A percentile compares a stretch with the other conserved stretches of the same genome.
Evolutionary conservation across 2,329 filamentous ascomycete genomes (phyloP).

Genomic region (Ceratocystis cubensis): DNA sequence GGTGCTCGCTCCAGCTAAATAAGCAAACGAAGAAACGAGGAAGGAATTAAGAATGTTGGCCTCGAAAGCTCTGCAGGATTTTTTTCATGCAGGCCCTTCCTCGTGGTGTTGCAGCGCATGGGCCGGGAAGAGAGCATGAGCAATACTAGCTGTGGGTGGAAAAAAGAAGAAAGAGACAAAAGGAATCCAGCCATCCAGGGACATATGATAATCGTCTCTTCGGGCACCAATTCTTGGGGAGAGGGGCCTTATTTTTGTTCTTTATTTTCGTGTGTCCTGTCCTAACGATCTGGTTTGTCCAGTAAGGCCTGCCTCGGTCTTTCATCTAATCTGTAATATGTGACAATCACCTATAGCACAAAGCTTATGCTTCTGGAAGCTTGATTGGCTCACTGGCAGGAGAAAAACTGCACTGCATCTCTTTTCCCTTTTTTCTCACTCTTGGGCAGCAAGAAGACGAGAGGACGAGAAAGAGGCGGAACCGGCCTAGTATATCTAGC

Average conservation of each 20-base stretch:
- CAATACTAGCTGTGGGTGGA: neutral
- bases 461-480: neutral
- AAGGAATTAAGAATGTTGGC: neutral
- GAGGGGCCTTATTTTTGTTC: neutral
- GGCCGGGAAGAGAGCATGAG: slow-evolving; percentile 1
- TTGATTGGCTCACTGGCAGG: neutral
- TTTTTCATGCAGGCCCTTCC: neutral
- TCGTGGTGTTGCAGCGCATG: slow-evolving; percentile 2
- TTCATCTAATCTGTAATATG: neutral
- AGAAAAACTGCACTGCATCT: neutral
- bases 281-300: neutral
- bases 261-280: neutral
- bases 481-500: neutral
- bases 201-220: neutral
- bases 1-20: neutral
- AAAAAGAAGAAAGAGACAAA: neutral
- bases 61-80: slow-evolving; percentile 3
- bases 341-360: neutral
- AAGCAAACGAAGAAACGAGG: neutral
- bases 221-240: neutral
- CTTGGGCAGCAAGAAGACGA: slow-evolving; percentile 5
- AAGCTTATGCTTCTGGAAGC: neutral
- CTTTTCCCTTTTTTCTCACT: neutral
- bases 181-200: neutral
- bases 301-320: neutral